Percentiles rank a stretch among this genome's conserved stretches.
Conservation (phyloP, 768 basidiomycete genomes). For the Lactifluus piperatus region DNA sequence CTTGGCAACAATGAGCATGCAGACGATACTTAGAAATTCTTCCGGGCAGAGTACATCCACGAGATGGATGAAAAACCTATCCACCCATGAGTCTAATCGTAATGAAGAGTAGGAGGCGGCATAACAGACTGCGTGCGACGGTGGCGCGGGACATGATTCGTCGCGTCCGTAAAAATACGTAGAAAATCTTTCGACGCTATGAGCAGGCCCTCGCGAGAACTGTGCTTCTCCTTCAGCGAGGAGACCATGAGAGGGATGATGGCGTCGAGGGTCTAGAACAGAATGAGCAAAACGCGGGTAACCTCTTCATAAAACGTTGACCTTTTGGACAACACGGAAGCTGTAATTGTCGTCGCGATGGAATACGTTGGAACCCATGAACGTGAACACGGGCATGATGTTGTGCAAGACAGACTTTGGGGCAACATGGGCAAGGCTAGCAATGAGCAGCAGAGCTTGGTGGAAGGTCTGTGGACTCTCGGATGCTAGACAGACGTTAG, state of each 20-base stretch:
- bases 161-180: conserved; percentile 88
- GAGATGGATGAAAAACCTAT: conserved; percentile 84
- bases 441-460: conserved; percentile 82
- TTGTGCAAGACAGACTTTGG: conserved; percentile 91
- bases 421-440: conserved; percentile 70
- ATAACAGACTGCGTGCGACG: conserved; percentile 70
- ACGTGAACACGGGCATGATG: conserved; percentile 97
- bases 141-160: conserved; percentile 86
- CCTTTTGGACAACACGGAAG: conserved; percentile 91
- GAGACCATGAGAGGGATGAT: conserved; percentile 91
- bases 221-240: conserved; percentile 55
- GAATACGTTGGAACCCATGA: conserved; percentile 98
- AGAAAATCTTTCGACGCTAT: conserved; percentile 73
- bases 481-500: conserved; percentile 43
- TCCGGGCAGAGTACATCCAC: conserved; percentile 70
- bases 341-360: conserved; percentile 95
- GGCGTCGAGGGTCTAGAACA: conserved; percentile 72
- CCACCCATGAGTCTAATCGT: neutral
- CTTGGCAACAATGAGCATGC: conserved; percentile 80
- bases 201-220: conserved; percentile 49
- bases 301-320: conserved; percentile 24
- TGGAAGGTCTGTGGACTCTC: conserved; percentile 93
- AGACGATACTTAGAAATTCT: conserved; percentile 75
- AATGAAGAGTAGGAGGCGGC: neutral
- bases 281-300: neutral